These are phyloP conservation scores for Boeremia exigua DNA, from an alignment of 2,329 filamentous ascomycete species.

Conservation along the genomic window DNA sequence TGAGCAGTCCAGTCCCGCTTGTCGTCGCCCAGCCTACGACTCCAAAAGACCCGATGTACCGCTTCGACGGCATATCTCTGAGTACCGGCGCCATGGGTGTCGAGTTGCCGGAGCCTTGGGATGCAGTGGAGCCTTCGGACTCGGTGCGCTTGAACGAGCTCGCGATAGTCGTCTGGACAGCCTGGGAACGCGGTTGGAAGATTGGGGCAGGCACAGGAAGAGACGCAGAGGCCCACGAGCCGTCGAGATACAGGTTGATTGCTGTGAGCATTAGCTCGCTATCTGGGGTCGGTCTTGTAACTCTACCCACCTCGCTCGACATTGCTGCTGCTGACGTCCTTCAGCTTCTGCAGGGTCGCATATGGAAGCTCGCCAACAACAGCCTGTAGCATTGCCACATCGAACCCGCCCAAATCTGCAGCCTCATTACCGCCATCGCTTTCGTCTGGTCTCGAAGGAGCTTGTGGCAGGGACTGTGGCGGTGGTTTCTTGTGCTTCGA, in stretches of 20 bases:
- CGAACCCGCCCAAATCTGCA: constrained; percentile 53
- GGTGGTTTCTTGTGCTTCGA: constrained; percentile 33
- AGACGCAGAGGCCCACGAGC: constrained; percentile 61
- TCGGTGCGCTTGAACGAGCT: constrained; percentile 34
- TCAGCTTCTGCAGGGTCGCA: constrained; percentile 56
- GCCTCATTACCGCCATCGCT: constrained; percentile 16
- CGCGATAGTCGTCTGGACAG: constrained; percentile 32
- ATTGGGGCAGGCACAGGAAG: constrained; percentile 15
- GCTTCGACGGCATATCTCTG: constrained; percentile 58
- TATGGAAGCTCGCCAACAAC: constrained; percentile 62
- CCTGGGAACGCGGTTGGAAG: constrained; percentile 24
- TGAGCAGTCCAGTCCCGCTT: constrained; percentile 76
- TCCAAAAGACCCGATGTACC: constrained; percentile 92
- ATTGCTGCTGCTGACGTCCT: constrained; percentile 58
- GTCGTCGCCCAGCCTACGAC: constrained; percentile 90
- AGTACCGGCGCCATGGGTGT: constrained; percentile 28
- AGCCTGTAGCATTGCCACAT: constrained; percentile 61
- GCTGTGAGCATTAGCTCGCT: constrained; percentile 46
- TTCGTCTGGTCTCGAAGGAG: constrained; percentile 24
- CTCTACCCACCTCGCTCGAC: constrained; percentile 56
- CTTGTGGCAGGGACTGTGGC: constrained; percentile 40
- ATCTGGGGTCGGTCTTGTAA: background rate
- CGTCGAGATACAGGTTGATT: constrained; percentile 70
- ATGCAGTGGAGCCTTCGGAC: constrained; percentile 30
- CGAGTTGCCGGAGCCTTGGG: constrained; percentile 27